Conservation (phyloP, 345 rosid genomes). For the Geranium brycei region DNA sequence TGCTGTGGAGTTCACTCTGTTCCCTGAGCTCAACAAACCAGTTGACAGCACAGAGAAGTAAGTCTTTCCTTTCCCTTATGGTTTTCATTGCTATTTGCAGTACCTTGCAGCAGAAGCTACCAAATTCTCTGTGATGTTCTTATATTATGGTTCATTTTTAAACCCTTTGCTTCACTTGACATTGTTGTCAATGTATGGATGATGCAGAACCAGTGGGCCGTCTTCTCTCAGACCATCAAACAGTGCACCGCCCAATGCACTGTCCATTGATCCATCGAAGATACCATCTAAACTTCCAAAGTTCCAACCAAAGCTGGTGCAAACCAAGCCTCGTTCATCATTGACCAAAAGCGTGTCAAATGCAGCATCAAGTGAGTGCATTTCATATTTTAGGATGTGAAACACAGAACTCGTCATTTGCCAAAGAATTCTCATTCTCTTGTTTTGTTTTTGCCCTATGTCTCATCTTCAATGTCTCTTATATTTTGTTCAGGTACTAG, state of each 20-base stretch:
- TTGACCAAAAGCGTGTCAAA: slow-evolving; percentile 38
- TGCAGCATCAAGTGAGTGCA: slow-evolving; percentile 37
- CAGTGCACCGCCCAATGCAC: neutral
- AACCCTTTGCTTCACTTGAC: too few species aligned
- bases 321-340: slow-evolving; percentile 36
- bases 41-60: slow-evolving; percentile 44
- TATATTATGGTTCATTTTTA: too few species aligned
- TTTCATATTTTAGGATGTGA: neutral
- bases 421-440: too few species aligned
- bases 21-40: slow-evolving; percentile 49
- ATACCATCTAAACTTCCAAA: slow-evolving; percentile 46
- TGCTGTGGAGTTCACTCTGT: slow-evolving; percentile 61
- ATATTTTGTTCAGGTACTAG: too few species aligned
- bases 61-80: slow-evolving; percentile 13
- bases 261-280: neutral
- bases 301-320: slow-evolving; percentile 33
- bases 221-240: slow-evolving; percentile 6
- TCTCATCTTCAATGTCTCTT: too few species aligned
- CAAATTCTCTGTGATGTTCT: too few species aligned
- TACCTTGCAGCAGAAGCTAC: too few species aligned
- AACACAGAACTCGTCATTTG: too few species aligned
- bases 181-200: neutral
- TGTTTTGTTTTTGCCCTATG: too few species aligned
- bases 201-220: slow-evolving; percentile 21
- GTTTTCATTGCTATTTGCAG: neutral